Percentiles rank a stretch among this genome's conserved stretches.
These are phyloP conservation scores for Neurospora sp. DNA, from an alignment of 495 filamentous ascomycete species.

Conservation along the genomic window DNA sequence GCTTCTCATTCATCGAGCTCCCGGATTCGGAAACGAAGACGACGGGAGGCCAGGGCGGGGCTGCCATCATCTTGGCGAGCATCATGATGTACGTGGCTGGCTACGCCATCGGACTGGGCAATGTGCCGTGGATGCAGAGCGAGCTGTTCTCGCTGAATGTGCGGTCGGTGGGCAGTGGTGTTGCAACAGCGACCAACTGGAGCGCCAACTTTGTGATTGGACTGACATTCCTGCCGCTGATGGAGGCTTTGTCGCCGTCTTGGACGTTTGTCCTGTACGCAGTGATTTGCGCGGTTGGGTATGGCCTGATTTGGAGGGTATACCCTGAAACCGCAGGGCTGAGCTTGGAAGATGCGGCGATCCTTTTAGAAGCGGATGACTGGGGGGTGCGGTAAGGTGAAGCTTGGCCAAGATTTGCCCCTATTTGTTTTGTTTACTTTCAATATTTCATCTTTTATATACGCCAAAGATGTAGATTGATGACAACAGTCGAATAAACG, in stretches of 20 bases:
- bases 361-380: slow-evolving; percentile 53
- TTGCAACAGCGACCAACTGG: slow-evolving; percentile 90
- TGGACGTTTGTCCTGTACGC: slow-evolving; percentile 76
- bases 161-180: slow-evolving; percentile 66
- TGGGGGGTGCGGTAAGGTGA: slow-evolving; percentile 53
- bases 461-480: neutral
- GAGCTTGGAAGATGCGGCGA: slow-evolving; percentile 71
- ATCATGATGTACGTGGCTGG: slow-evolving; percentile 76
- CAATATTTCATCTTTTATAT: neutral
- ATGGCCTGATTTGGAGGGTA: slow-evolving; percentile 54
- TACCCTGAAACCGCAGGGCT: slow-evolving; percentile 83
- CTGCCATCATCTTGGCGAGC: slow-evolving; percentile 52
- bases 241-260: slow-evolving; percentile 64
- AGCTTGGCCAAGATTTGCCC: neutral
- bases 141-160: slow-evolving; percentile 83
- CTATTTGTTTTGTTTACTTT: neutral
- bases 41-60: slow-evolving; percentile 21
- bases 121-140: slow-evolving; percentile 88
- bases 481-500: neutral
- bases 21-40: slow-evolving; percentile 9
- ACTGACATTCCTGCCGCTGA: slow-evolving; percentile 76
- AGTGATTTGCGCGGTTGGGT: slow-evolving; percentile 55
- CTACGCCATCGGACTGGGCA: slow-evolving; percentile 82
- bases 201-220: slow-evolving; percentile 80
- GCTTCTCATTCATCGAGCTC: slow-evolving; percentile 52